These are phyloP conservation scores for Penicillium sp. DNA, from an alignment of 2,329 filamentous ascomycete genomes.

Conservation along the genomic window DNA sequence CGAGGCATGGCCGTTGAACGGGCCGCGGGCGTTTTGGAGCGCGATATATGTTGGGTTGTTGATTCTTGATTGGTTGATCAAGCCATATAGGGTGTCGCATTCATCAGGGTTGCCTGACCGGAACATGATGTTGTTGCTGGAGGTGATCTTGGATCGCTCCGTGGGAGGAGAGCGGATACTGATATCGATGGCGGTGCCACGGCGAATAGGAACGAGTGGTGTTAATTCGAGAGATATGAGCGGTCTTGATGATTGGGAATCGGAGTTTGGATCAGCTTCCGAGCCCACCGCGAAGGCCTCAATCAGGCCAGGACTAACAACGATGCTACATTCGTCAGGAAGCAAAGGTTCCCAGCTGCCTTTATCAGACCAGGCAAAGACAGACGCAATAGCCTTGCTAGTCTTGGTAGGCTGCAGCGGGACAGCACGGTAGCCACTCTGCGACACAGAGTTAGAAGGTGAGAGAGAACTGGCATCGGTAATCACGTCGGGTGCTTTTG, in stretches of 20 bases:
- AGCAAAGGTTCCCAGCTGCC: slow-evolving; percentile 62
- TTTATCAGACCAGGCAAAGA: slow-evolving; percentile 64
- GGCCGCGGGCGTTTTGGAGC: slow-evolving; percentile 66
- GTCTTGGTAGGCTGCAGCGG: slow-evolving; percentile 48
- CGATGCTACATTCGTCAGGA: slow-evolving; percentile 61
- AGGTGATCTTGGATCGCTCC: slow-evolving; percentile 65
- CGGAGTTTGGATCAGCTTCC: slow-evolving; percentile 21
- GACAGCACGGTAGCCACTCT: slow-evolving; percentile 63
- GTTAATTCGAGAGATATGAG: slow-evolving; percentile 78
- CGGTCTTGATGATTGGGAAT: slow-evolving; percentile 40
- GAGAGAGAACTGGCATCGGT: slow-evolving; percentile 62
- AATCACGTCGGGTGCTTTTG: slow-evolving; percentile 36
- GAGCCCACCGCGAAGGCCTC: slow-evolving; percentile 59
- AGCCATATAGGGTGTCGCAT: slow-evolving; percentile 75
- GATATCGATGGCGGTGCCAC: slow-evolving; percentile 89
- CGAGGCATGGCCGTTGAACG: slow-evolving; percentile 54
- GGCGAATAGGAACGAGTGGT: slow-evolving; percentile 82
- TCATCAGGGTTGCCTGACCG: slow-evolving; percentile 73
- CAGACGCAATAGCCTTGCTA: slow-evolving; percentile 57
- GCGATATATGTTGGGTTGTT: slow-evolving; percentile 89
- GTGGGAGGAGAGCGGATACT: slow-evolving; percentile 87
- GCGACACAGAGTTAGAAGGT: slow-evolving; percentile 79
- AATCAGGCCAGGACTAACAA: slow-evolving; percentile 63
- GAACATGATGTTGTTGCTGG: slow-evolving; percentile 83
- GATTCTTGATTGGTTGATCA: slow-evolving; percentile 84